Evolutionary conservation across 352 stramenopile species (phyloP).

Genomic region (Pythium aristosporum): DNA sequence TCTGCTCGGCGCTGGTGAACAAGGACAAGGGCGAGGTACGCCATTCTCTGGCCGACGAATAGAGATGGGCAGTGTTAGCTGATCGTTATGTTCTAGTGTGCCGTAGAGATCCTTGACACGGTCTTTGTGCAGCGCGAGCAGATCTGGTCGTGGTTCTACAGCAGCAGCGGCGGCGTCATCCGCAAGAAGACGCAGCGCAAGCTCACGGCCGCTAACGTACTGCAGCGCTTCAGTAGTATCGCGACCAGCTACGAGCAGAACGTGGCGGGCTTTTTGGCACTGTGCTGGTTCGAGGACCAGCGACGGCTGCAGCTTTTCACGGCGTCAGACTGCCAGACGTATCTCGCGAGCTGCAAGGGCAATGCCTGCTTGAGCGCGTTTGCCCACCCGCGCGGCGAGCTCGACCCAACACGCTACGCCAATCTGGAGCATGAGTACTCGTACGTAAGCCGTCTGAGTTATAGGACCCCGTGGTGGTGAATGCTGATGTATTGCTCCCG

Average conservation of each 20-base stretch:
- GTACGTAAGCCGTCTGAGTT: slow-evolving; percentile 31
- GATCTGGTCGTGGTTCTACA: slow-evolving; percentile 82
- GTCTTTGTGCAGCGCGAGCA: slow-evolving; percentile 75
- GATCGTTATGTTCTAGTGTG: slow-evolving; percentile 30
- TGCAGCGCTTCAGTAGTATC: slow-evolving; percentile 38
- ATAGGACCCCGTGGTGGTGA: background rate
- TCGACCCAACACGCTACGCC: slow-evolving; percentile 63
- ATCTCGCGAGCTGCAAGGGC: slow-evolving; percentile 43
- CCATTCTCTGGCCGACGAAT: background rate
- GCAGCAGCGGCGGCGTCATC: slow-evolving; percentile 44
- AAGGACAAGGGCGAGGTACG: slow-evolving; percentile 52
- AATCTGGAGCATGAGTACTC: slow-evolving; percentile 79
- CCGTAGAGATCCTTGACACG: slow-evolving; percentile 57
- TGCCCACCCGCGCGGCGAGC: slow-evolving; percentile 55
- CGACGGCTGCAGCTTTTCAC: slow-evolving; percentile 51
- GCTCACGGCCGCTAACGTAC: slow-evolving; percentile 42
- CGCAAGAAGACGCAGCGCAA: slow-evolving; percentile 58
- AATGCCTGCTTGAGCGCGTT: slow-evolving; percentile 57
- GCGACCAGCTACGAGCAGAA: slow-evolving; percentile 30
- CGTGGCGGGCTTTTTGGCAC: slow-evolving; percentile 28
- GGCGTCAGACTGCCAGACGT: slow-evolving; percentile 43
- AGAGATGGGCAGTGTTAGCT: background rate
- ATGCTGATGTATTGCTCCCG: background rate
- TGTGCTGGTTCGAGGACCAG: slow-evolving; percentile 72
- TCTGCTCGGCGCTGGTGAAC: slow-evolving; percentile 62